phyloP scores from a whole-genome alignment of 2,329 filamentous ascomycete species.

The Fusarium sacchari region DNA sequence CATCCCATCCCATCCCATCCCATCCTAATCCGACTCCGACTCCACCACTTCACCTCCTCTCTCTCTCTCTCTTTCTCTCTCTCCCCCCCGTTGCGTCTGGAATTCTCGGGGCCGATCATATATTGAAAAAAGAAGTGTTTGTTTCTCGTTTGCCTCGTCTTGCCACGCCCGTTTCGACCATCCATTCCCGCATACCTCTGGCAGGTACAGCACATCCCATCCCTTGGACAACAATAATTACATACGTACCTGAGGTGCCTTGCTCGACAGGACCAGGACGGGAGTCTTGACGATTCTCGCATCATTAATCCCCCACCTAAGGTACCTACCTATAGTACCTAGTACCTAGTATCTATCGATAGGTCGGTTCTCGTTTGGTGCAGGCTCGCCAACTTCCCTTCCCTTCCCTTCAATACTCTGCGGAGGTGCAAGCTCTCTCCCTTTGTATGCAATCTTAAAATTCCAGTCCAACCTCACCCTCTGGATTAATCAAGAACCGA shows the following conservation, averaged over 20 bases:
- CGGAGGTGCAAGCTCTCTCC: constrained; percentile 40
- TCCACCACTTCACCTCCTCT: not conserved
- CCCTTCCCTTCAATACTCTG: constrained; percentile 35
- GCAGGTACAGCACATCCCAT: constrained; percentile 32
- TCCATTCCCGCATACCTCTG: constrained; percentile 38
- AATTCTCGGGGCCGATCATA: constrained; percentile 30
- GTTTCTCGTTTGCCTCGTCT: constrained; percentile 25
- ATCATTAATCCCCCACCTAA: constrained; percentile 17
- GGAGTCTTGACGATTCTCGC: constrained; percentile 33
- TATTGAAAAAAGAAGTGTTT: not conserved
- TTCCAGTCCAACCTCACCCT: constrained; percentile 33
- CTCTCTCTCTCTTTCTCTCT: not conserved
- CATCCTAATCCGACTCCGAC: constrained; percentile 3
- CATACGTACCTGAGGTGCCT: not conserved
- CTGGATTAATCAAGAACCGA: constrained; percentile 23
- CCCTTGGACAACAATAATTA: constrained; percentile 32
- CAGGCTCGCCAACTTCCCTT: constrained; percentile 26
- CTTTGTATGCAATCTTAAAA: constrained; percentile 39
- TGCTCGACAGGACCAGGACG: not conserved
- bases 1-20: constrained; percentile 18
- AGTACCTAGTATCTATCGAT: too few relatives aligned
- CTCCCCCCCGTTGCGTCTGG: constrained; percentile 8
- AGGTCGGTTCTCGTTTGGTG: constrained; percentile 25
- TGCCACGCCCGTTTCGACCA: constrained; percentile 23
- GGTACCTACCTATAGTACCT: too few relatives aligned